Percentiles rank a stretch among this genome's conserved stretches.
These are phyloP conservation scores for Fusarium pseudonygamai DNA, from an alignment of 2,329 filamentous ascomycete species.

Conservation along the genomic window DNA sequence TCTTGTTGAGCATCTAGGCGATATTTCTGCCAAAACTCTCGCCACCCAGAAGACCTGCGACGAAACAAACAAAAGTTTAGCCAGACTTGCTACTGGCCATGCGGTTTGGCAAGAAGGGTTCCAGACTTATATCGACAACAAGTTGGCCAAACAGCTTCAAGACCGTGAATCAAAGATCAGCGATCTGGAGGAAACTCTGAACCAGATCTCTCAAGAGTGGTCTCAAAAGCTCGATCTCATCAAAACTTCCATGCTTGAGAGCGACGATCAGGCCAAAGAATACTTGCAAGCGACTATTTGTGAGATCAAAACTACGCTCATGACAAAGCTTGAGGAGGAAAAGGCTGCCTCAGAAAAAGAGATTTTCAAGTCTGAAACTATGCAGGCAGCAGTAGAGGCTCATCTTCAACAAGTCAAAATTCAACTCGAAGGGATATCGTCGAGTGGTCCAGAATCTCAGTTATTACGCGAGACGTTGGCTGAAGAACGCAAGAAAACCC, in stretches of 20 bases:
- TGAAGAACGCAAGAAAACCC: constrained; percentile 17
- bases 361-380: constrained; percentile 20
- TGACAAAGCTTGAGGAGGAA: constrained; percentile 37
- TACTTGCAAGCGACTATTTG: constrained; percentile 29
- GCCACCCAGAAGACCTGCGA: constrained; percentile 26
- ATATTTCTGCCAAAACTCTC: constrained; percentile 9
- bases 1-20: constrained; percentile 7
- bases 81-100: constrained; percentile 8
- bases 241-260: constrained; percentile 1
- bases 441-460: neutral
- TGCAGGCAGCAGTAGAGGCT: constrained; percentile 24
- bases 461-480: constrained; percentile 10
- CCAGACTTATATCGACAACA: constrained; percentile 9
- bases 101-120: neutral
- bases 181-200: constrained; percentile 36
- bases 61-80: constrained; percentile 24
- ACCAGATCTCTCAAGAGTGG: constrained; percentile 27
- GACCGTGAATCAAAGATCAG: constrained; percentile 33
- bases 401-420: constrained; percentile 36
- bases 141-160: constrained; percentile 31
- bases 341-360: constrained; percentile 28
- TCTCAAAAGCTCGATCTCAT: constrained; percentile 30
- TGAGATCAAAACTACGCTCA: constrained; percentile 35
- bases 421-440: constrained; percentile 15
- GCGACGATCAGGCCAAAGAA: constrained; percentile 21